These are phyloP conservation scores for Populus hybrid DNA, from an alignment of 441 rosid species.

Conservation along the genomic window DNA sequence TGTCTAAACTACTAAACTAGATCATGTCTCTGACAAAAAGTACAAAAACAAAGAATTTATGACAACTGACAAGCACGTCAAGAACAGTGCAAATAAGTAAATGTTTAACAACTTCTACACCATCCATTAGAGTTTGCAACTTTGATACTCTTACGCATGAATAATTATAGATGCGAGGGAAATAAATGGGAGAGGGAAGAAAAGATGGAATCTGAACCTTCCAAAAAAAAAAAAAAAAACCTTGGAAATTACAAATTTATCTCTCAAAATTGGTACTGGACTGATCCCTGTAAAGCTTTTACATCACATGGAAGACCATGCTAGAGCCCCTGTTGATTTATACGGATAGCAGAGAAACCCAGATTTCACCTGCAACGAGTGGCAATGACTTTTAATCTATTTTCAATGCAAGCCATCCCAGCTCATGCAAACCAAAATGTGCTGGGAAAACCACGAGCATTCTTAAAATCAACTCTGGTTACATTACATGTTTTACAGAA, in stretches of 20 bases:
- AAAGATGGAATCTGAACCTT: background rate
- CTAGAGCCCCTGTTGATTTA: background rate
- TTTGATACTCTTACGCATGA: background rate
- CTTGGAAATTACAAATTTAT: background rate
- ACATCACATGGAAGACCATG: background rate
- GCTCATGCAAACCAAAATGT: background rate
- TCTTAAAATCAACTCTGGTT: no score
- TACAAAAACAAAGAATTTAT: no score
- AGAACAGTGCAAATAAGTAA: background rate
- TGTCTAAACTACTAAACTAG: no score
- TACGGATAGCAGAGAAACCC: background rate
- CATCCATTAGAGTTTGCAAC: background rate
- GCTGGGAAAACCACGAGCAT: background rate
- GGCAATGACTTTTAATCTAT: background rate
- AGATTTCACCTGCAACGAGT: background rate
- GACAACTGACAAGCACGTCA: background rate
- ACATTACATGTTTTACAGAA: no score
- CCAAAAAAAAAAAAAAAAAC: background rate
- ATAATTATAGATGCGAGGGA: background rate
- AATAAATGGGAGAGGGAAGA: background rate
- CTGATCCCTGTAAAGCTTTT: background rate
- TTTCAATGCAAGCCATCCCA: background rate
- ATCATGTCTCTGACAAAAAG: background rate
- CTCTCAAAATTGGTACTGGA: background rate
- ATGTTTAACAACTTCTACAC: background rate